phyloP scores from a whole-genome alignment of 768 basidiomycete genomes.

The Dendrothele bispora region DNA sequence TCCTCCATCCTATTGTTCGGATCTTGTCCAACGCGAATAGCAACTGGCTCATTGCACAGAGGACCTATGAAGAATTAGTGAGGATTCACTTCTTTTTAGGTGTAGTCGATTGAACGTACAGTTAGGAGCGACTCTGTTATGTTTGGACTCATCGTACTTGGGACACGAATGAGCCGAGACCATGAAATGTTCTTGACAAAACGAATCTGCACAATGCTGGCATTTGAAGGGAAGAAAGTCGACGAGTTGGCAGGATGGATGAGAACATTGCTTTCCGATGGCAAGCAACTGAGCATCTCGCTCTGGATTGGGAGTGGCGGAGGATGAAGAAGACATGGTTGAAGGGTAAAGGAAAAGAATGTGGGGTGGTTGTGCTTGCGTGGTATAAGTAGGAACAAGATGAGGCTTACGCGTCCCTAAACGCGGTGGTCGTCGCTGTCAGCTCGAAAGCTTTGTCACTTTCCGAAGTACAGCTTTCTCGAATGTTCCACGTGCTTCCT shows the following conservation, averaged over 20 bases:
- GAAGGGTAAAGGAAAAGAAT: too few species aligned
- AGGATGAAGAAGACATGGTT: conserved; percentile 24
- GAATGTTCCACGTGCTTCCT: too few species aligned
- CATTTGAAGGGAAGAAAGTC: conserved; percentile 90
- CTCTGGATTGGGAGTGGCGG: conserved; percentile 22
- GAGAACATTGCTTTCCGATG: conserved; percentile 73
- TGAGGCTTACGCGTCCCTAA: conserved; percentile 14
- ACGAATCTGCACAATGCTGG: conserved; percentile 68
- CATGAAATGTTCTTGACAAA: conserved; percentile 80
- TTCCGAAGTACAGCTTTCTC: too few species aligned
- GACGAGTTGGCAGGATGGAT: conserved; percentile 63
- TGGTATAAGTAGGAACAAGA: background rate
- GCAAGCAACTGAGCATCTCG: conserved; percentile 59
- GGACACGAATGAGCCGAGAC: conserved; percentile 66
- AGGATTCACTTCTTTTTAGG: background rate
- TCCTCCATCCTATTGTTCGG: conserved; percentile 81
- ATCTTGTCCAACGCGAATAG: conserved; percentile 75
- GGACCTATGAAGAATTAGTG: conserved; percentile 51
- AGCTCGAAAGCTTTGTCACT: too few species aligned
- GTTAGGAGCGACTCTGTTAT: conserved; percentile 74
- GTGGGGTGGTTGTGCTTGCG: background rate
- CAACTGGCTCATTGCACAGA: conserved; percentile 72
- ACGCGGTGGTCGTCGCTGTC: too few species aligned
- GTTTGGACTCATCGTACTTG: conserved; percentile 68
- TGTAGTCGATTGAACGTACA: conserved; percentile 39